A percentile compares a stretch with the other conserved stretches of the same genome.
phyloP scores from a whole-genome alignment of 371 early-diverging fungal genomes.

The Circinella umbellata region DNA sequence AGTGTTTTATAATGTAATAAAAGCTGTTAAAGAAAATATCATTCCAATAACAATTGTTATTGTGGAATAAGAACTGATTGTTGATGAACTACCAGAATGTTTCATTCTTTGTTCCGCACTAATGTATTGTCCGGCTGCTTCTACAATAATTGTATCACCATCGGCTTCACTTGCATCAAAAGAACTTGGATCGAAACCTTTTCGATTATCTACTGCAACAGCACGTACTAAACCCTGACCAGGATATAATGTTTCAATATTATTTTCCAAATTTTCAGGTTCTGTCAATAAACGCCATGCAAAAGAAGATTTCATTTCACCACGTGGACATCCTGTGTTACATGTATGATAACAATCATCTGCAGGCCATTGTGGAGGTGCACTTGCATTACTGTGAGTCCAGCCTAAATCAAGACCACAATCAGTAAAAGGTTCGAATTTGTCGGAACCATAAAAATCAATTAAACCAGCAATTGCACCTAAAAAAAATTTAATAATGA shows the following conservation, averaged over 20 bases:
- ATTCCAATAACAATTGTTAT: too few relatives aligned
- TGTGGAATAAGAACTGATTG: too few relatives aligned
- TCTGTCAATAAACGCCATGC: conserved; percentile 47
- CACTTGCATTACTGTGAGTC: conserved; percentile 53
- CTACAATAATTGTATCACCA: neutral
- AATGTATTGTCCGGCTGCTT: neutral
- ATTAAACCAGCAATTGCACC: conserved; percentile 60
- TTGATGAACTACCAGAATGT: too few relatives aligned
- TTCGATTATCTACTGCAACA: conserved; percentile 32
- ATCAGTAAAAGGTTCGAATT: conserved; percentile 56
- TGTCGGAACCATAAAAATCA: conserved; percentile 50
- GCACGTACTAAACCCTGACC: conserved; percentile 40
- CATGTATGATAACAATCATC: conserved; percentile 63
- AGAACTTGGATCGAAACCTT: conserved; percentile 20
- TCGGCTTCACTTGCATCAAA: conserved; percentile 16
- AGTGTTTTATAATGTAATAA: too few relatives aligned
- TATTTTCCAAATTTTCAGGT: conserved; percentile 16
- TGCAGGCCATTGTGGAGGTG: conserved; percentile 43
- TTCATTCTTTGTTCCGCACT: too few relatives aligned
- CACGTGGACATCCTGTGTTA: conserved; percentile 51
- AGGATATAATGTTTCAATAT: conserved; percentile 40
- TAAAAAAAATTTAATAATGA: too few relatives aligned
- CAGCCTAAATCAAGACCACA: conserved; percentile 62
- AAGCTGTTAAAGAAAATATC: too few relatives aligned
- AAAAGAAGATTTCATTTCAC: conserved; percentile 46